These are phyloP conservation scores for Trametes cubensis DNA, from an alignment of 768 basidiomycete genomes.

Conservation along the genomic window DNA sequence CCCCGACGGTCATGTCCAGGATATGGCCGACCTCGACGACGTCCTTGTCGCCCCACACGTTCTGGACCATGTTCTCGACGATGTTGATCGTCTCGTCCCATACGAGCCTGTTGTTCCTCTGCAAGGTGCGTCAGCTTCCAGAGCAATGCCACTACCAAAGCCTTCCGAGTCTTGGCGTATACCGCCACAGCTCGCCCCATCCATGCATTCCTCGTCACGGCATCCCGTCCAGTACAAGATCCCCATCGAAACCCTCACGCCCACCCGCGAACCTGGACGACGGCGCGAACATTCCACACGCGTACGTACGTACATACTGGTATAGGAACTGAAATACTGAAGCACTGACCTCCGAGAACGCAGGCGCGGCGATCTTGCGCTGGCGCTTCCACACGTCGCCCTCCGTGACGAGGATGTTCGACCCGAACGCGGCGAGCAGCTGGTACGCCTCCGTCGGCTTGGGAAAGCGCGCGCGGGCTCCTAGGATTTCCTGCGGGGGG, in stretches of 20 bases:
- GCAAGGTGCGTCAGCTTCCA: too few species aligned
- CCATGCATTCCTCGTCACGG: too few species aligned
- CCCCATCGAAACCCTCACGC: too few species aligned
- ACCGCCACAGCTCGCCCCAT: too few species aligned
- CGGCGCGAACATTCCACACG: too few species aligned
- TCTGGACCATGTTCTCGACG: constrained; percentile 37
- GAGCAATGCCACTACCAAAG: too few species aligned
- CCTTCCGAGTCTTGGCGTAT: too few species aligned
- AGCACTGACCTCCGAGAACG: constrained; percentile 58
- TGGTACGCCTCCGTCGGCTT: constrained; percentile 55
- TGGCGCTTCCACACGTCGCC: constrained; percentile 68
- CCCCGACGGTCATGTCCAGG: constrained; percentile 58
- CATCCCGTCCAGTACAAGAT: too few species aligned
- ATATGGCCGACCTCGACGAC: constrained; percentile 48
- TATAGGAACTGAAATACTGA: too few species aligned
- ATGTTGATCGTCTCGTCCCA: constrained; percentile 42
- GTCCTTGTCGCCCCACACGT: constrained; percentile 49
- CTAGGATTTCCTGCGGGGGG: constrained; percentile 51
- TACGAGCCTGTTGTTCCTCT: constrained; percentile 42
- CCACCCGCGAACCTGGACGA: too few species aligned
- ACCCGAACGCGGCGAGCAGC: constrained; percentile 54
- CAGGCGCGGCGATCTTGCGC: constrained; percentile 61
- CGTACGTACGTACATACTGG: too few species aligned
- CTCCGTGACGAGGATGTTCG: constrained; percentile 65
- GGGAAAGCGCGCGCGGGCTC: constrained; percentile 53